A percentile compares a stretch with the other conserved stretches of the same genome.
Evolutionary conservation across 495 filamentous ascomycete species (phyloP).

Genomic region (Darksidea phi): DNA sequence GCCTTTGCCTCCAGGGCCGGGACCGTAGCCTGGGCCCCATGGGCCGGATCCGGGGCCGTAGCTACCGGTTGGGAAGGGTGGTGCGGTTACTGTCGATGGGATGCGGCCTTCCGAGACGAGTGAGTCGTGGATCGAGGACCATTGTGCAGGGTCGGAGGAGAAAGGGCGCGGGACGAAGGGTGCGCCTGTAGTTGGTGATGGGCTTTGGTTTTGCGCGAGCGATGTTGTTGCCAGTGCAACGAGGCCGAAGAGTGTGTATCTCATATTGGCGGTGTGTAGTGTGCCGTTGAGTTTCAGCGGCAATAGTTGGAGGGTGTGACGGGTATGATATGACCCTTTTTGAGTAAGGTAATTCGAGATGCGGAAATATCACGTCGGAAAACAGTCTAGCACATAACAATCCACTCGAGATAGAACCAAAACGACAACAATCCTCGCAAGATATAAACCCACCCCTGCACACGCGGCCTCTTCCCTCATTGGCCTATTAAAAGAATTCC

Average conservation of each 20-base stretch:
- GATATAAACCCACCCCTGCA: background rate
- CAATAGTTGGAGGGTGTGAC: background rate
- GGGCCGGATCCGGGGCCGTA: constrained; percentile 24
- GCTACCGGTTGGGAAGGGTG: background rate
- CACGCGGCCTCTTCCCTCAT: constrained; percentile 27
- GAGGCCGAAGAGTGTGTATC: background rate
- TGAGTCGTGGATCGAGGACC: constrained; percentile 11
- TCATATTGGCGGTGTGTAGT: constrained; percentile 2
- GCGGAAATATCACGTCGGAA: no score
- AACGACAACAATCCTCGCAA: no score
- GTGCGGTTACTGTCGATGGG: constrained; percentile 11
- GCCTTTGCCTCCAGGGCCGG: constrained; percentile 4
- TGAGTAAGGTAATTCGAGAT: no score
- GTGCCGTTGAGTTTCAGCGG: background rate
- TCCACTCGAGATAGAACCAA: no score
- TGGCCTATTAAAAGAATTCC: constrained; percentile 5
- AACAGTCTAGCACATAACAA: no score
- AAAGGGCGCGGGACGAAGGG: background rate
- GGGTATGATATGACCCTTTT: no score
- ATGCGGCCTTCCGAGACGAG: constrained; percentile 7
- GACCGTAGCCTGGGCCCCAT: constrained; percentile 6
- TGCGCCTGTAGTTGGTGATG: background rate
- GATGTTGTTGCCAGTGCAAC: constrained; percentile 1
- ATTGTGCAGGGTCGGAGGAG: constrained; percentile 10
- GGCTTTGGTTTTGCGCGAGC: background rate